These are phyloP conservation scores for Yamadazyma kitorensis DNA, from an alignment of 805 yeast species.

Conservation along the genomic window DNA sequence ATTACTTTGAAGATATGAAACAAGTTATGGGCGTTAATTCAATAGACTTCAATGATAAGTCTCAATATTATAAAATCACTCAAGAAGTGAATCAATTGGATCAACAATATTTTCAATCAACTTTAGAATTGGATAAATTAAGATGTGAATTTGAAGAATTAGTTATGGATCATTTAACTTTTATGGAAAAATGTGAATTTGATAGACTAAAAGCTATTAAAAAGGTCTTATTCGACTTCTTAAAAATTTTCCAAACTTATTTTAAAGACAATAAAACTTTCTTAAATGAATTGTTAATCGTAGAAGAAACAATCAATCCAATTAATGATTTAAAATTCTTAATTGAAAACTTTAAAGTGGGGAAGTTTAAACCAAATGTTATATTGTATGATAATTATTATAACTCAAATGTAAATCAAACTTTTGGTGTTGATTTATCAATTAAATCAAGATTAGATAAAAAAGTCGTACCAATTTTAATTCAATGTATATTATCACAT, in stretches of 20 bases:
- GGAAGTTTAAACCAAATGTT: conserved; percentile 70
- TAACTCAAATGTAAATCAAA: conserved; percentile 61
- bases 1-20: conserved; percentile 42
- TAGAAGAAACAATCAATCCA: conserved; percentile 73
- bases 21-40: conserved; percentile 43
- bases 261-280: conserved; percentile 55
- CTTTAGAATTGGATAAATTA: conserved; percentile 57
- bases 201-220: conserved; percentile 76
- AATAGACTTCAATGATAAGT: conserved; percentile 47
- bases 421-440: conserved; percentile 77
- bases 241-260: conserved; percentile 62
- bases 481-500: conserved; percentile 59
- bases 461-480: conserved; percentile 66
- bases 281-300: conserved; percentile 58
- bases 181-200: conserved; percentile 79
- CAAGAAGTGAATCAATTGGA: conserved; percentile 62
- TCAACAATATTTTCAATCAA: conserved; percentile 40
- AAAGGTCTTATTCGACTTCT: conserved; percentile 69
- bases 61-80: conserved; percentile 48
- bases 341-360: conserved; percentile 68
- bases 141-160: conserved; percentile 75
- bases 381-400: conserved; percentile 77
- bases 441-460: conserved; percentile 69
- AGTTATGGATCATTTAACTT: conserved; percentile 66
- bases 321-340: conserved; percentile 62